These are phyloP conservation scores for Vicia villosa DNA, from an alignment of 306 rosid genomes.

Conservation along the genomic window DNA sequence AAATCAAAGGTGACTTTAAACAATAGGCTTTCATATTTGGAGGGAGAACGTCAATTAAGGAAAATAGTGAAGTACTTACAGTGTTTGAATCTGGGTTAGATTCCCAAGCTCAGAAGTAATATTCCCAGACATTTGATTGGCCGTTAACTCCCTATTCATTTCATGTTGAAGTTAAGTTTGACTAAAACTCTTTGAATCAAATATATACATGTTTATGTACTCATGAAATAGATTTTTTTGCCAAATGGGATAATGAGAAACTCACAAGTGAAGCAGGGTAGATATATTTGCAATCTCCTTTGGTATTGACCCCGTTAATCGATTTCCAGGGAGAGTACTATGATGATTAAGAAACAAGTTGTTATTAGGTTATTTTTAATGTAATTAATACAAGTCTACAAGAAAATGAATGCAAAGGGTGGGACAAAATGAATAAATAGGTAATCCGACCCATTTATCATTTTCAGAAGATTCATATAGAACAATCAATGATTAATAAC, in stretches of 20 bases:
- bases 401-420: not conserved
- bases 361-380: conserved; percentile 12
- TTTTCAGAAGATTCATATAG: not conserved
- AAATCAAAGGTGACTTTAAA: not conserved
- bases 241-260: conserved; percentile 4
- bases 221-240: not conserved
- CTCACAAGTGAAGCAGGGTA: conserved; percentile 72
- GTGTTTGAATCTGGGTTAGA: conserved; percentile 46
- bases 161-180: conserved; percentile 26
- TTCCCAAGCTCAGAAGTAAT: conserved; percentile 71
- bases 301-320: conserved; percentile 67
- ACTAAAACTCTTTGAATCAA: not conserved
- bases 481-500: not conserved
- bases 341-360: conserved; percentile 18
- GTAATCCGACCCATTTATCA: too few species aligned
- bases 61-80: conserved; percentile 47
- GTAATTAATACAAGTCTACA: not conserved
- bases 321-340: conserved; percentile 67
- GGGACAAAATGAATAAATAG: too few species aligned
- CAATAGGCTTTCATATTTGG: conserved; percentile 3
- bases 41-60: not conserved
- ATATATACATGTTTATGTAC: not conserved
- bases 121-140: conserved; percentile 58
- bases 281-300: conserved; percentile 63
- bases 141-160: conserved; percentile 53